phyloP scores from a whole-genome alignment of 345 rosid species.

The Bruguiera parviflora region DNA sequence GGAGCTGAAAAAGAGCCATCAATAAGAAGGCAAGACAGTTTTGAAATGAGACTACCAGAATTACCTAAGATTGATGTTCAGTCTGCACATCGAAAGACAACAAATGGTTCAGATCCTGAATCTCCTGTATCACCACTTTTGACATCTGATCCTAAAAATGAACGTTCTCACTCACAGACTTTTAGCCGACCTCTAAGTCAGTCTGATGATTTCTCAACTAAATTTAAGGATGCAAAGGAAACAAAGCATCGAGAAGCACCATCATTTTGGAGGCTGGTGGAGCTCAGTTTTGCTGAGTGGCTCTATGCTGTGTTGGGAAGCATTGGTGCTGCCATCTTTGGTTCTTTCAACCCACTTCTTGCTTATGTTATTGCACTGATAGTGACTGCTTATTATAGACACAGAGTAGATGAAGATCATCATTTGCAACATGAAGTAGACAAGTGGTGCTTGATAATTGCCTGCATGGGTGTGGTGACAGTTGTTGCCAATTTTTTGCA shows the following conservation, averaged over 20 bases:
- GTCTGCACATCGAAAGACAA: slow-evolving; percentile 51
- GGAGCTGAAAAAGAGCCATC: slow-evolving; percentile 75
- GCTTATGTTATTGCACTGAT: slow-evolving; percentile 89
- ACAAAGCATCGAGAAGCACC: slow-evolving; percentile 56
- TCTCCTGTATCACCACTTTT: slow-evolving; percentile 97
- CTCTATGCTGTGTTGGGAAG: slow-evolving; percentile 97
- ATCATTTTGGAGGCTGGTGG: slow-evolving; percentile 85
- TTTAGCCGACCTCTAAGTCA: slow-evolving; percentile 90
- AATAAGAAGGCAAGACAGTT: slow-evolving; percentile 95
- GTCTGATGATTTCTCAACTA: slow-evolving; percentile 59
- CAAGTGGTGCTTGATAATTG: slow-evolving; percentile 97
- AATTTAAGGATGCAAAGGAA: slow-evolving; percentile 50
- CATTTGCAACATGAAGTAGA: slow-evolving; percentile 72
- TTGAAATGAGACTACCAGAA: slow-evolving; percentile 90
- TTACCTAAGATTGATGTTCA: slow-evolving; percentile 90
- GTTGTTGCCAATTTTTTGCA: slow-evolving; percentile 97
- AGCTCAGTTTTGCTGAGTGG: slow-evolving; percentile 98
- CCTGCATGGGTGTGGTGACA: slow-evolving; percentile 96
- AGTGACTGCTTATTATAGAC: slow-evolving; percentile 70
- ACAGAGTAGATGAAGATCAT: slow-evolving; percentile 13
- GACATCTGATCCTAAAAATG: slow-evolving; percentile 89
- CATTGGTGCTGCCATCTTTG: slow-evolving; percentile 97
- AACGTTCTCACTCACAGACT: slow-evolving; percentile 96
- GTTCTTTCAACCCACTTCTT: slow-evolving; percentile 95
- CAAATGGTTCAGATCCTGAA: slow-evolving; percentile 94